These are phyloP conservation scores for Meripilus lineatus DNA, from an alignment of 1,284 basidiomycete species.

Conservation along the genomic window DNA sequence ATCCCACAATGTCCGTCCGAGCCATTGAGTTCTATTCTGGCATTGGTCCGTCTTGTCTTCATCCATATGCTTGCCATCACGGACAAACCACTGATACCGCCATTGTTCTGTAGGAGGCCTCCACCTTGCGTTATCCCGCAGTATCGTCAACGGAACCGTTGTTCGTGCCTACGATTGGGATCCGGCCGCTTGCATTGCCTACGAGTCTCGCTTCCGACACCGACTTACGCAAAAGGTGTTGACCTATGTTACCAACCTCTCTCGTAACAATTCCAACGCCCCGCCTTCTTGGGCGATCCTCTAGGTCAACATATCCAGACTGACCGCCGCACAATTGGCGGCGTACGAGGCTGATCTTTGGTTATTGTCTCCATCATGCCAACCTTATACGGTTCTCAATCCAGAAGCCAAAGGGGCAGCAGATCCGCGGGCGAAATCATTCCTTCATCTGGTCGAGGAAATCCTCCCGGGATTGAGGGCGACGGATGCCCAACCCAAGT, in stretches of 20 bases:
- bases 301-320: constrained; percentile 58
- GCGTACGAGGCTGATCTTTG: constrained; percentile 50
- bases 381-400: constrained; percentile 76
- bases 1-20: constrained; percentile 30
- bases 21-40: constrained; percentile 77
- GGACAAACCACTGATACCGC: background rate
- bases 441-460: constrained; percentile 60
- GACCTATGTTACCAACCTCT: constrained; percentile 6
- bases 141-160: constrained; percentile 39
- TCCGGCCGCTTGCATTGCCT: constrained; percentile 63
- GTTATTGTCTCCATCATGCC: constrained; percentile 75
- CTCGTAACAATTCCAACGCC: background rate
- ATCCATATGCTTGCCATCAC: too few relatives aligned
- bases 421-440: constrained; percentile 73
- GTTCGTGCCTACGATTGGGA: constrained; percentile 75
- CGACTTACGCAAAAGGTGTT: constrained; percentile 46
- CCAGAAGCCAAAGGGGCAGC: constrained; percentile 59
- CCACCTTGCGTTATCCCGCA: constrained; percentile 58
- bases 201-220: constrained; percentile 48
- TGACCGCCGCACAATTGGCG: constrained; percentile 45
- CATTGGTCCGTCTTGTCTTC: constrained; percentile 43
- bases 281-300: background rate
- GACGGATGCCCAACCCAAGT: constrained; percentile 41
- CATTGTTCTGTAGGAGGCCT: constrained; percentile 51
- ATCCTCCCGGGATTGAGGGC: constrained; percentile 56